Percentiles rank a stretch among this genome's conserved stretches.
These are phyloP conservation scores for Boletus sp. DNA, from an alignment of 768 basidiomycete genomes.

Conservation along the genomic window DNA sequence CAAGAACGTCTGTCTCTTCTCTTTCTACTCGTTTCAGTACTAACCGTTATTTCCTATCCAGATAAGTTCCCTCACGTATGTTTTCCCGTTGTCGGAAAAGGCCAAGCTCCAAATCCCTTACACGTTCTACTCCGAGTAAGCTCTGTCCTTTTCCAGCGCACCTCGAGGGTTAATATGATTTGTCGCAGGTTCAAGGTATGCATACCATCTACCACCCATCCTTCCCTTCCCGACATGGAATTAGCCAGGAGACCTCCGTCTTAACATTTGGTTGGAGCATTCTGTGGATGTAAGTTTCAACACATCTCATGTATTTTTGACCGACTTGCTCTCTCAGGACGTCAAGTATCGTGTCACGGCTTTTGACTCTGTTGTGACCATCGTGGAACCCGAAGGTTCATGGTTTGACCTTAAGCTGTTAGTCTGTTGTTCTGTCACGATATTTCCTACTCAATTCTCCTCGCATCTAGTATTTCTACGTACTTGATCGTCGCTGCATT, in stretches of 20 bases:
- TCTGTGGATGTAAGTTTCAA: slow-evolving; percentile 49
- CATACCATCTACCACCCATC: not conserved
- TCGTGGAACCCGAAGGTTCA: slow-evolving; percentile 78
- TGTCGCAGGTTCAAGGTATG: slow-evolving; percentile 58
- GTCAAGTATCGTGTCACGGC: slow-evolving; percentile 60
- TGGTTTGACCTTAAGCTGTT: slow-evolving; percentile 81
- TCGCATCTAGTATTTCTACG: slow-evolving; percentile 51
- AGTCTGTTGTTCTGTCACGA: slow-evolving; percentile 27
- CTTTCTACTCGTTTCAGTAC: not conserved
- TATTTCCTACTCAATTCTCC: slow-evolving; percentile 1
- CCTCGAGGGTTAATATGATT: slow-evolving; percentile 3
- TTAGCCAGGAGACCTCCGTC: slow-evolving; percentile 72
- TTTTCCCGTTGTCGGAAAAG: slow-evolving; percentile 50
- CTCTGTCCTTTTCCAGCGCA: slow-evolving; percentile 4
- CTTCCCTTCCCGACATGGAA: slow-evolving; percentile 4
- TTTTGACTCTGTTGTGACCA: slow-evolving; percentile 71
- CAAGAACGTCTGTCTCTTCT: slow-evolving; percentile 60
- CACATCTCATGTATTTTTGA: not conserved
- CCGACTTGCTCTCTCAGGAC: slow-evolving; percentile 38
- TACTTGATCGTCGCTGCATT: slow-evolving; percentile 68
- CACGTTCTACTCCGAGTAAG: slow-evolving; percentile 80
- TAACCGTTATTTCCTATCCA: slow-evolving; percentile 26
- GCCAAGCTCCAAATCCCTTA: slow-evolving; percentile 68
- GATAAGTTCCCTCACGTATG: slow-evolving; percentile 59
- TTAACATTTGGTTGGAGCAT: slow-evolving; percentile 78